Conservation (phyloP, 345 rosid genomes). For the Hevea brasiliensis region DNA sequence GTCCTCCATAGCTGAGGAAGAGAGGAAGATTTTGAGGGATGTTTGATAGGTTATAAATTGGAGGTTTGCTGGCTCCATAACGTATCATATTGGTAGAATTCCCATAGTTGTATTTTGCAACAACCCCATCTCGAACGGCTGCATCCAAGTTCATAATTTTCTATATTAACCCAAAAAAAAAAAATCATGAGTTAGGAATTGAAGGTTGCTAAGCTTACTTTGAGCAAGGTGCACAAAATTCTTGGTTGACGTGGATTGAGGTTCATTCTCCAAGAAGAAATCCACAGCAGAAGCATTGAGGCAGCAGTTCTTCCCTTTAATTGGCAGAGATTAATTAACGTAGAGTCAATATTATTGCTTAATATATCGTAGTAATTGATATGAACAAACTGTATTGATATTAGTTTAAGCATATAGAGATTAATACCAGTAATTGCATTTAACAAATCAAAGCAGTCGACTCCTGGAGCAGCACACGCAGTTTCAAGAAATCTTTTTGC, state of each 20-base stretch:
- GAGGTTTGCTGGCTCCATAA: constrained; percentile 64
- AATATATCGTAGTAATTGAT: too few species aligned
- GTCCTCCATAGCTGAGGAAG: constrained; percentile 76
- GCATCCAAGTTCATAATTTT: too few species aligned
- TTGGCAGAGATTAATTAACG: too few species aligned
- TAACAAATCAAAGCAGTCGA: constrained; percentile 74
- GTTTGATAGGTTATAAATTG: constrained; percentile 71
- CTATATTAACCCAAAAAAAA: too few species aligned
- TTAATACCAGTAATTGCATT: constrained; percentile 70
- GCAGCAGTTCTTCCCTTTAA: constrained; percentile 81
- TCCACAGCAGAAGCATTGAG: constrained; percentile 69
- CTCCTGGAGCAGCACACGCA: constrained; percentile 59
- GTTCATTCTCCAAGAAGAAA: constrained; percentile 55
- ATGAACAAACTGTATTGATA: too few species aligned
- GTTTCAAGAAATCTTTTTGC: constrained; percentile 43
- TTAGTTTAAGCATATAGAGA: too few species aligned
- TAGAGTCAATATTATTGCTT: too few species aligned
- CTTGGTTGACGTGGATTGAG: constrained; percentile 81
- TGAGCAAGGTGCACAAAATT: constrained; percentile 87
- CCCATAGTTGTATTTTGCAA: constrained; percentile 79
- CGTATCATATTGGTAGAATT: constrained; percentile 48
- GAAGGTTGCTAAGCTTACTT: constrained; percentile 68
- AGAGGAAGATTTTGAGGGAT: constrained; percentile 66
- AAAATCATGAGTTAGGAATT: too few species aligned
- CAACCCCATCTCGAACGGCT: constrained; percentile 61